These are phyloP conservation scores for Zelopaecilomyces penicillatus DNA, from an alignment of 2,329 filamentous ascomycete genomes.

Conservation along the genomic window DNA sequence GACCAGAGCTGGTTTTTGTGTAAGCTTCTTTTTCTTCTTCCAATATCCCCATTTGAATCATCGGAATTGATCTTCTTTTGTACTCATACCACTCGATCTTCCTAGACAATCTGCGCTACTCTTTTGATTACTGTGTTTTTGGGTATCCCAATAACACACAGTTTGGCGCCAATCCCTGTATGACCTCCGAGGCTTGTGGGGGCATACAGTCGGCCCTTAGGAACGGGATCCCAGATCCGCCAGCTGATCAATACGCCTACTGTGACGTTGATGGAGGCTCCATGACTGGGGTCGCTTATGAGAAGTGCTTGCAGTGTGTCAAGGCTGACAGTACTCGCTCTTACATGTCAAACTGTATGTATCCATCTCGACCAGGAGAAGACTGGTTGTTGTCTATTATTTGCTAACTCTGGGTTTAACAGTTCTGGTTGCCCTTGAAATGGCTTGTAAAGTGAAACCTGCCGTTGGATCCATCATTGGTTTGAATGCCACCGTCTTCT, in stretches of 20 bases:
- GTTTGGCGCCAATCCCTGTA: constrained; percentile 39
- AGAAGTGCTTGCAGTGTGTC: constrained; percentile 39
- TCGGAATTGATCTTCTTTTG: neutral
- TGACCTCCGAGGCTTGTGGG: constrained; percentile 43
- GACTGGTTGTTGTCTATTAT: too few species aligned
- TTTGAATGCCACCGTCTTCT: constrained; percentile 39
- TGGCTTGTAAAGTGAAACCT: constrained; percentile 42
- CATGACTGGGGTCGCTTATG: constrained; percentile 24
- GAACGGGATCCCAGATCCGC: constrained; percentile 28
- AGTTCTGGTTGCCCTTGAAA: constrained; percentile 44
- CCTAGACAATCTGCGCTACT: constrained; percentile 46
- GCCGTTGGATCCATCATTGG: constrained; percentile 25
- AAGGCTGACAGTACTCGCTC: constrained; percentile 30
- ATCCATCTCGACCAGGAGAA: too few species aligned
- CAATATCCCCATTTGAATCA: neutral
- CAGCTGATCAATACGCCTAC: constrained; percentile 35
- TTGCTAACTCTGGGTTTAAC: too few species aligned
- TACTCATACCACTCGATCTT: neutral
- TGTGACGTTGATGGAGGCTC: constrained; percentile 33
- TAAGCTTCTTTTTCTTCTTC: constrained; percentile 25
- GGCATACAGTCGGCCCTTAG: constrained; percentile 32
- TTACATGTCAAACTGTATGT: constrained; percentile 43
- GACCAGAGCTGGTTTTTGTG: constrained; percentile 50
- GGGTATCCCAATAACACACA: constrained; percentile 40
- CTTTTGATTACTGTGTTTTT: constrained; percentile 44